These are phyloP conservation scores for Calonectria crousiana DNA, from an alignment of 2,329 filamentous ascomycete genomes.

Conservation along the genomic window DNA sequence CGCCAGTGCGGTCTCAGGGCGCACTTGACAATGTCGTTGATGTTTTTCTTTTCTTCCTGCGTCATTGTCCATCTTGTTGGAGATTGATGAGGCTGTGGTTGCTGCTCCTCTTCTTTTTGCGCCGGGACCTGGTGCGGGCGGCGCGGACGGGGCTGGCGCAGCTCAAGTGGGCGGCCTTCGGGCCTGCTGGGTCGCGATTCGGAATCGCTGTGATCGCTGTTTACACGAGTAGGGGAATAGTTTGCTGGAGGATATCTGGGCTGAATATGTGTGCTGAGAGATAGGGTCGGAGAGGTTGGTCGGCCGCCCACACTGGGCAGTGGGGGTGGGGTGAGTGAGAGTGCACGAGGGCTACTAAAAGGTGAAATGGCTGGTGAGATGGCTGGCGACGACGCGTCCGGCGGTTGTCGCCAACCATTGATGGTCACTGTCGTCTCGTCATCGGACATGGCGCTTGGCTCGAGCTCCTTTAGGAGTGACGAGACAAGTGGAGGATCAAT, in stretches of 20 bases:
- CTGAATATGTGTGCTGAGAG: conserved; percentile 78
- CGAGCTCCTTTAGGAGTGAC: conserved; percentile 89
- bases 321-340: conserved; percentile 78
- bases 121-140: conserved; percentile 56
- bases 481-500: conserved; percentile 84
- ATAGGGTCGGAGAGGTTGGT: conserved; percentile 74
- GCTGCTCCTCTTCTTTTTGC: conserved; percentile 67
- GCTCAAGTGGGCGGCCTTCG: conserved; percentile 57
- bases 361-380: conserved; percentile 76
- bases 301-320: conserved; percentile 64
- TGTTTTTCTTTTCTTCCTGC: conserved; percentile 85
- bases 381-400: conserved; percentile 69
- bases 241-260: conserved; percentile 81
- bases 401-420: conserved; percentile 46
- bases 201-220: conserved; percentile 35
- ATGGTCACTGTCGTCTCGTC: conserved; percentile 58
- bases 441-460: conserved; percentile 71
- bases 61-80: conserved; percentile 76
- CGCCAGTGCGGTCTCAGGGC: conserved; percentile 88
- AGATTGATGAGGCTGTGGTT: conserved; percentile 58
- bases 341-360: conserved; percentile 74
- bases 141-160: conserved; percentile 65
- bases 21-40: conserved; percentile 88
- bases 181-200: conserved; percentile 35
- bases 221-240: conserved; percentile 68